Base-by-base conservation (phyloP, 2,329 filamentous ascomycete genomes). In the Clonostachys byssicola region DNA sequence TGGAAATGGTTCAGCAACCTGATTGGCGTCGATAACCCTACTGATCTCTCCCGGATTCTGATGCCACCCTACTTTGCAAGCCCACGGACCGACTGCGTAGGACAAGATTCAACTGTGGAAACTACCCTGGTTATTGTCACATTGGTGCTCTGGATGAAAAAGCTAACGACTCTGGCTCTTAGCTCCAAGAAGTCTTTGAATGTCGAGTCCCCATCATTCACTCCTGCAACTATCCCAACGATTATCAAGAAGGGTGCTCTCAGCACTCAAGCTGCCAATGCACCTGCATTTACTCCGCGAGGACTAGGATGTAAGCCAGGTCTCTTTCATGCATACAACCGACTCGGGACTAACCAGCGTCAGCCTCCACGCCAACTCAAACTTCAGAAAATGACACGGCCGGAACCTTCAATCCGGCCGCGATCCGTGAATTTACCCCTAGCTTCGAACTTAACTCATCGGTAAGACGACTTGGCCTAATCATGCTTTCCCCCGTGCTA, bases 131-230 rank as follows among this genome's bases (percentile, higher is more conserved):
- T 30, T 30, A 30, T 30, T 30, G 23, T 30, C 23, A 30, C 10
- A 30, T 30, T 30, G 23, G 23, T 33, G 34, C 34, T 47, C 17
- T 50, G 39, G 40, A 49, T 49, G 34, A 47, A 41, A 13, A 12
- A 12, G 23, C 23, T 30, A 30, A 30, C 23, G 23, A 30, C 23
- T 30, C 23, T 10, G 23, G 23, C 9, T 20, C 14, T 13, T 9
- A 77, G 74, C 50, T 61, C 73, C 20, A 90, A 89, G 67, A 94
- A 91, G 66, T 76, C 86, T 30, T 77, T 99, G 55, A 99, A 95
- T 66, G 94, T 96, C 60, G 94, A 97, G 60, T 97, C 94, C 9
- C 92, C 94, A 12, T 89, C 92, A 43, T 99, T 99, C 65, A 96
- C 90, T 0, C 92, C 92, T 6, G 73, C 80, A 13, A 71, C 64